A percentile compares a stretch with the other conserved stretches of the same genome.
Conservation (phyloP, 2,329 filamentous ascomycete genomes). For the Cadophora sp. region DNA sequence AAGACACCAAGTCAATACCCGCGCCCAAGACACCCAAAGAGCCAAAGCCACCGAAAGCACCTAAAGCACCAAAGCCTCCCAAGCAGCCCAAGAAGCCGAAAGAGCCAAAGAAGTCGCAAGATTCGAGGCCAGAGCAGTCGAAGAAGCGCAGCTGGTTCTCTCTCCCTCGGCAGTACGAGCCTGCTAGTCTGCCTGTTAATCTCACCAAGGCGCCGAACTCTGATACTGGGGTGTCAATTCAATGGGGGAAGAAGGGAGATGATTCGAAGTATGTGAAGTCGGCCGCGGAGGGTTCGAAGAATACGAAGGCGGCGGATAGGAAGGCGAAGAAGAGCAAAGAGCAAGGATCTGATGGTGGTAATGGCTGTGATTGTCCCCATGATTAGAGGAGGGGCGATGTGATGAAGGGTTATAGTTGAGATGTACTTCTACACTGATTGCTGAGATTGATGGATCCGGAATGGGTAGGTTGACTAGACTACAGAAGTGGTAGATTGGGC, state of each 20-base stretch:
- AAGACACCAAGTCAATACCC: neutral
- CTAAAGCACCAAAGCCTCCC: neutral
- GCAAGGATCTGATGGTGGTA: neutral
- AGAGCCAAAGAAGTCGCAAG: constrained; percentile 4
- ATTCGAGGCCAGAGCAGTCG: neutral
- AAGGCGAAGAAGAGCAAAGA: constrained; percentile 1
- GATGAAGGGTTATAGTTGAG: too few species aligned
- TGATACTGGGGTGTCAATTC: too few species aligned
- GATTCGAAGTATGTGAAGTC: neutral
- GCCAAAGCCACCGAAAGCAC: too few species aligned
- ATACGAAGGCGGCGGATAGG: neutral
- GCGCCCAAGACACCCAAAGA: neutral
- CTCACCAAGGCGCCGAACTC: neutral
- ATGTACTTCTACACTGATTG: too few species aligned
- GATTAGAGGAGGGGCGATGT: neutral
- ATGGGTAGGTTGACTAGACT: too few species aligned
- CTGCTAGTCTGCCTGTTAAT: neutral
- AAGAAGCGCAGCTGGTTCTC: constrained; percentile 10
- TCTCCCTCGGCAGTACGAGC: neutral
- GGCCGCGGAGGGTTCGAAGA: constrained; percentile 1
- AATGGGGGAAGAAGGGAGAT: neutral
- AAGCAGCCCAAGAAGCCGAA: neutral
- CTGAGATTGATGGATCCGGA: too few species aligned
- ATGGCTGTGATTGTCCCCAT: neutral
- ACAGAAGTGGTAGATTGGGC: too few species aligned